Evolutionary conservation across 768 basidiomycete species (phyloP), one percentile per base, ranked within the genome.

Genomic region (Leccinum incarnatum): DNA sequence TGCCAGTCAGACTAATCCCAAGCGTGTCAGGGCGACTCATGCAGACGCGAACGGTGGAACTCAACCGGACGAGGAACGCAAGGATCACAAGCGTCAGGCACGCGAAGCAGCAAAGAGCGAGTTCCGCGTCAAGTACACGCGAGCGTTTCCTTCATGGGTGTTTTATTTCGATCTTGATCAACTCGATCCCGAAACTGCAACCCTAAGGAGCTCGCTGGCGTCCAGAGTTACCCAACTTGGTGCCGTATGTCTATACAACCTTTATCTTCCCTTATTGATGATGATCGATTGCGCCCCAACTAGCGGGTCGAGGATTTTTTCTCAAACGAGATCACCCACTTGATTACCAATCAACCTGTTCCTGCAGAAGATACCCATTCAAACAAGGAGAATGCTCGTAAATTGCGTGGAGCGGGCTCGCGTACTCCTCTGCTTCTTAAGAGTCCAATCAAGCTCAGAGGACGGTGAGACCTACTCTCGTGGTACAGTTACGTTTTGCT

Each of bases 241-340:
- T 62, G 89, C 85, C 60, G 96, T 98, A 74, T 66, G 92, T 83
- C 48, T 15, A 45, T 42, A 36, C 30, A 21, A 25, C 50, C 29
- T n/a, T 30, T 52, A 37, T 53, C 27, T 32, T 49, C 21, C 56
- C 29, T 51, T 55, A 25, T 52, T 11, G 21, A 53, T 30, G 51
- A 45, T 34, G 34, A 60, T 58, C 52, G 25, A 54, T 53, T 53
- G 47, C n/a, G 15, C 45, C 51, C 47, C 53, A 19, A 58, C 36
- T 67, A 98, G 97, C 79, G 78, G 56, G 83, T 93, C 56, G 93
- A 96, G 52, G 83, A 86, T 60, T 97, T 97, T 79, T 95, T 98
- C 73, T 92, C 90, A 30, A 85, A 81, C 51, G 81, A 85, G 51
- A 84, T 96, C 25, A 95, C 94, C 0, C 96, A 98, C 75, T 80